phyloP scores from a whole-genome alignment of 176 grass and related monocot species.

The Hyparrhenia diplandra region DNA sequence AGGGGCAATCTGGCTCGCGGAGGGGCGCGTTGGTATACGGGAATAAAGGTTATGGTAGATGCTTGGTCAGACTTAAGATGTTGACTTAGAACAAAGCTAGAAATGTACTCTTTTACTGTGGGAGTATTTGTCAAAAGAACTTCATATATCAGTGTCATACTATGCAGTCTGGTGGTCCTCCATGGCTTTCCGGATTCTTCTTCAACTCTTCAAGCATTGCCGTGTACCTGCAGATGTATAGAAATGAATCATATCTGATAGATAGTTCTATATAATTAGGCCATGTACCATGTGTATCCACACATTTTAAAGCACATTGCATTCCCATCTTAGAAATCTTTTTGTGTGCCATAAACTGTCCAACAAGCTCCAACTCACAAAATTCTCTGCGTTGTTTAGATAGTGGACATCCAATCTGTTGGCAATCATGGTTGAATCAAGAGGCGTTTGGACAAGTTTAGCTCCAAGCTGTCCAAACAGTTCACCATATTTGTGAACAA shows the following conservation, averaged over 20 bases:
- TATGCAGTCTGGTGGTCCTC: constrained; percentile 88
- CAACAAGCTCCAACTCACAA: neutral
- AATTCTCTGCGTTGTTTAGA: neutral
- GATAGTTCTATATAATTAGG: neutral
- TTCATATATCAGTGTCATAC: constrained; percentile 50
- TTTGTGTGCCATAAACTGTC: neutral
- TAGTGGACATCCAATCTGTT: neutral
- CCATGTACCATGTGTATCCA: neutral
- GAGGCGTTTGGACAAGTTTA: too few relatives aligned
- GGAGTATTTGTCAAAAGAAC: constrained; percentile 6
- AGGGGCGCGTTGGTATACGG: too few relatives aligned
- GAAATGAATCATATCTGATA: neutral
- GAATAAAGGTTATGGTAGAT: too few relatives aligned
- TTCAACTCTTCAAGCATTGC: constrained; percentile 93
- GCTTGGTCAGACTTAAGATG: neutral
- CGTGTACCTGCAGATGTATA: constrained; percentile 44
- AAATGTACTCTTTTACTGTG: neutral
- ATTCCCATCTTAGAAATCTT: neutral
- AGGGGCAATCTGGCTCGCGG: too few relatives aligned
- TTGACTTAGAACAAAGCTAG: neutral
- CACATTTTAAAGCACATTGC: neutral
- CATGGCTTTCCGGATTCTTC: constrained; percentile 71
- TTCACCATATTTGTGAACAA: neutral
- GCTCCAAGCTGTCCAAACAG: neutral
- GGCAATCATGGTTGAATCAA: neutral